Conservation (phyloP, 371 early-diverging fungal species). For the Mucor saturninus region DNA sequence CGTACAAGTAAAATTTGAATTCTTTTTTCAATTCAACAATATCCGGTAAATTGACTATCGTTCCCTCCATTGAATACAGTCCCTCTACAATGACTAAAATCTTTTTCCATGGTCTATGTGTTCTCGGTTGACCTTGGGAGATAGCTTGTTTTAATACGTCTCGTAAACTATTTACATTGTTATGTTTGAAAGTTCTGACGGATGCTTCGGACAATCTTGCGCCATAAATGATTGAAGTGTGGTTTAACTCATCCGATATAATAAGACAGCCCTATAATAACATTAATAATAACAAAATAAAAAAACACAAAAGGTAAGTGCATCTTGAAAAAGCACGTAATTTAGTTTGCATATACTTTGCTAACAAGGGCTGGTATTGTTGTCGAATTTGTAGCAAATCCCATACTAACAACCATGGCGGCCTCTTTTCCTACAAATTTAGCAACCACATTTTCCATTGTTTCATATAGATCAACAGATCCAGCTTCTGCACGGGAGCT, state of each 20-base stretch:
- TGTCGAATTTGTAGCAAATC: conserved; percentile 99
- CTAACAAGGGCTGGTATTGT: conserved; percentile 92
- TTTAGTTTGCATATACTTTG: conserved; percentile 50
- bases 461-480: conserved; percentile 66
- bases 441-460: conserved; percentile 92
- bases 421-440: conserved; percentile 94
- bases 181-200: conserved; percentile 97
- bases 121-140: conserved; percentile 98
- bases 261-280: conserved; percentile 84
- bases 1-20: conserved; percentile 98
- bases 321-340: no score
- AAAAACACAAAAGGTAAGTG: no score
- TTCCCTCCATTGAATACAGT: conserved; percentile 99
- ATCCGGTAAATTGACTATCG: conserved; percentile 88
- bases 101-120: conserved; percentile 99
- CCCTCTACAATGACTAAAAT: conserved; percentile 99
- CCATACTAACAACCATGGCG: conserved; percentile 96
- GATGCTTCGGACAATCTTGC: conserved; percentile 92
- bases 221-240: conserved; percentile 96
- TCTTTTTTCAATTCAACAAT: conserved; percentile 92
- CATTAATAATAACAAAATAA: background rate
- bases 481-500: conserved; percentile 80
- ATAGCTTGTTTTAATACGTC: conserved; percentile 88
- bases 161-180: conserved; percentile 84
- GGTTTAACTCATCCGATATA: conserved; percentile 98